Evolutionary conservation across 495 filamentous ascomycete species (phyloP).

Genomic region (Aspergillus bridgeri): DNA sequence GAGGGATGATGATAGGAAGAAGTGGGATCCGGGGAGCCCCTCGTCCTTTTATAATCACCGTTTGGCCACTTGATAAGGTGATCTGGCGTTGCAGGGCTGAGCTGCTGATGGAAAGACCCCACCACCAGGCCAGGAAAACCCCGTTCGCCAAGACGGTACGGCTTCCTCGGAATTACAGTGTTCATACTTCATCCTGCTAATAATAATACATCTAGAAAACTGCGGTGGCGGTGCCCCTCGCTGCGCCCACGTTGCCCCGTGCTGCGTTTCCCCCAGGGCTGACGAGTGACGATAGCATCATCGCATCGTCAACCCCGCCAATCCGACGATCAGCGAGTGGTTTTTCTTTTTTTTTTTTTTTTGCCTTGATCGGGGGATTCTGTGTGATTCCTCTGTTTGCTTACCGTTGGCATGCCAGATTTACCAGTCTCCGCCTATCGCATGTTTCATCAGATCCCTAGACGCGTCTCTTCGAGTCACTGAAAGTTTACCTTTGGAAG

Average conservation of each 20-base stretch:
- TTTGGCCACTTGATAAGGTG: constrained; percentile 19
- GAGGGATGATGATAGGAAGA: constrained; percentile 13
- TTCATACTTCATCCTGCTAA: background rate
- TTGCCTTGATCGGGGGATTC: too few species aligned
- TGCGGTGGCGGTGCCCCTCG: constrained; percentile 1
- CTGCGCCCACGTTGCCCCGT: constrained; percentile 3
- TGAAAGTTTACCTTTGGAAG: background rate
- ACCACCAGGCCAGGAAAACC: constrained; percentile 11
- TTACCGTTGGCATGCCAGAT: background rate
- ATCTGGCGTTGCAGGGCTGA: constrained; percentile 19
- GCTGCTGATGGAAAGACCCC: constrained; percentile 16
- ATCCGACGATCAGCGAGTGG: too few species aligned
- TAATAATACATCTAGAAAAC: background rate
- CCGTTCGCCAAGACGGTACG: constrained; percentile 7
- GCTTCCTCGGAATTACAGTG: background rate
- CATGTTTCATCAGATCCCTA: background rate
- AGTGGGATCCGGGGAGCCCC: constrained; percentile 7
- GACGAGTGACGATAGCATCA: too few species aligned
- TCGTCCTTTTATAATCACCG: constrained; percentile 18
- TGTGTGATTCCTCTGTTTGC: too few species aligned
- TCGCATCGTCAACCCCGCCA: background rate
- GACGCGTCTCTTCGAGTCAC: background rate
- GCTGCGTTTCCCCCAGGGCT: constrained; percentile 6
- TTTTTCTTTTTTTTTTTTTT: too few species aligned
- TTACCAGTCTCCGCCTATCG: background rate